These are phyloP conservation scores for Penicillium sp. DNA, from an alignment of 2,329 filamentous ascomycete genomes.

Conservation along the genomic window DNA sequence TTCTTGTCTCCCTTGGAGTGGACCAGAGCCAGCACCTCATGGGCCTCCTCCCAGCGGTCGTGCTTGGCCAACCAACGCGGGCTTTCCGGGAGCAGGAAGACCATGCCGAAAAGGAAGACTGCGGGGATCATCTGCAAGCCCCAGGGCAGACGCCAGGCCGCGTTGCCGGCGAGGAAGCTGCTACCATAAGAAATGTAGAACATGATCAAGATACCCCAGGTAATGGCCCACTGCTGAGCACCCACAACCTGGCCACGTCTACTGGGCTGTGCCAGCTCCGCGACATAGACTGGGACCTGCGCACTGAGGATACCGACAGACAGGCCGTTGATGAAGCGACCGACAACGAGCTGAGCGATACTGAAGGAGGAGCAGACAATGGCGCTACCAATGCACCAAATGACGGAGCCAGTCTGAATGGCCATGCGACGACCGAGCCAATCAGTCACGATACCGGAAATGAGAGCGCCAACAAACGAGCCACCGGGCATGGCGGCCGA, in stretches of 20 bases:
- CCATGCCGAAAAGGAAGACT: constrained; percentile 62
- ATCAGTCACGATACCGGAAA: constrained; percentile 63
- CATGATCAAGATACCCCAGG: constrained; percentile 73
- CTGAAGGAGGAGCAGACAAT: constrained; percentile 69
- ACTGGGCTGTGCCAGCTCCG: constrained; percentile 66
- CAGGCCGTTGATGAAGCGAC: constrained; percentile 73
- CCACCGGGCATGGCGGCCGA: constrained; percentile 76
- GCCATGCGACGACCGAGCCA: constrained; percentile 59
- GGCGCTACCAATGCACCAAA: constrained; percentile 62
- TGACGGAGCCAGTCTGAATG: constrained; percentile 59
- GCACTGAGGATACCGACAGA: constrained; percentile 77
- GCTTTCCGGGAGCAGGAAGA: constrained; percentile 60
- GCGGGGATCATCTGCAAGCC: constrained; percentile 69
- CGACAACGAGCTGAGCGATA: constrained; percentile 73
- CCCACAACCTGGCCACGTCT: constrained; percentile 69
- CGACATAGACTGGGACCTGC: constrained; percentile 72
- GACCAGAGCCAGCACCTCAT: constrained; percentile 59
- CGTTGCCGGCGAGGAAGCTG: constrained; percentile 63
- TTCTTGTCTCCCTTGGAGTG: constrained; percentile 70
- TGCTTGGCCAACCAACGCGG: constrained; percentile 69
- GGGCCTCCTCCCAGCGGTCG: constrained; percentile 63
- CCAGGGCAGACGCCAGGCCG: constrained; percentile 70
- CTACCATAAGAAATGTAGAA: constrained; percentile 69
- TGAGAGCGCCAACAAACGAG: constrained; percentile 67
- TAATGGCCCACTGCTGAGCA: constrained; percentile 76